A percentile compares a stretch with the other conserved stretches of the same genome.
Conservation (phyloP, 805 yeast genomes). For the Schizosaccharomyces lindneri region DNA sequence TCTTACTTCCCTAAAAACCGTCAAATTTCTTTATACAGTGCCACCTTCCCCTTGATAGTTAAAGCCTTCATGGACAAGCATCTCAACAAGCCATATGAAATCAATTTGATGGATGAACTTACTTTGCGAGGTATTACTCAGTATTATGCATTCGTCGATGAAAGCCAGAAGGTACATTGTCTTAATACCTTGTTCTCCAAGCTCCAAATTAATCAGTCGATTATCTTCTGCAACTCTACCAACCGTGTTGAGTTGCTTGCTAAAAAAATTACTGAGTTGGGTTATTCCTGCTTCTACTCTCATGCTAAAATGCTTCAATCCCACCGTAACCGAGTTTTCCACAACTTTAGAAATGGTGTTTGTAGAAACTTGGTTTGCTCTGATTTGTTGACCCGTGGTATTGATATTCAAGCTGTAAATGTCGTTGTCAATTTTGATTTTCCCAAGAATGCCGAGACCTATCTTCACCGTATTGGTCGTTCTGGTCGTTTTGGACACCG, state of each 20-base stretch:
- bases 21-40: constrained; percentile 74
- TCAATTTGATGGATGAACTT: constrained; percentile 90
- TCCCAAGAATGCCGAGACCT: constrained; percentile 95
- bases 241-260: constrained; percentile 88
- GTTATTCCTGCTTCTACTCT: constrained; percentile 86
- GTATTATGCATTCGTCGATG: constrained; percentile 95
- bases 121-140: constrained; percentile 91
- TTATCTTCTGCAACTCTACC: constrained; percentile 91
- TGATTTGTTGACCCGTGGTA: constrained; percentile 89
- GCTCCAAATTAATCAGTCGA: constrained; percentile 84
- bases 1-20: constrained; percentile 52
- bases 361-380: constrained; percentile 94
- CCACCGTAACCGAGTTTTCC: constrained; percentile 93
- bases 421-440: constrained; percentile 94
- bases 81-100: constrained; percentile 76
- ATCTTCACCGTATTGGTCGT: constrained; percentile 94
- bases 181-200: constrained; percentile 83
- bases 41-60: constrained; percentile 88
- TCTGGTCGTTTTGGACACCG: constrained; percentile 96
- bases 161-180: constrained; percentile 85
- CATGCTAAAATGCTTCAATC: constrained; percentile 96
- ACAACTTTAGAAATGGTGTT: constrained; percentile 93
- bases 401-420: constrained; percentile 95
- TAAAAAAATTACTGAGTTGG: constrained; percentile 84
- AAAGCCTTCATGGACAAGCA: constrained; percentile 74